Evolutionary conservation across 495 filamentous ascomycete species (phyloP), one percentile per base, ranked within the genome.

Genomic region (Penicillium ochrochloron): DNA sequence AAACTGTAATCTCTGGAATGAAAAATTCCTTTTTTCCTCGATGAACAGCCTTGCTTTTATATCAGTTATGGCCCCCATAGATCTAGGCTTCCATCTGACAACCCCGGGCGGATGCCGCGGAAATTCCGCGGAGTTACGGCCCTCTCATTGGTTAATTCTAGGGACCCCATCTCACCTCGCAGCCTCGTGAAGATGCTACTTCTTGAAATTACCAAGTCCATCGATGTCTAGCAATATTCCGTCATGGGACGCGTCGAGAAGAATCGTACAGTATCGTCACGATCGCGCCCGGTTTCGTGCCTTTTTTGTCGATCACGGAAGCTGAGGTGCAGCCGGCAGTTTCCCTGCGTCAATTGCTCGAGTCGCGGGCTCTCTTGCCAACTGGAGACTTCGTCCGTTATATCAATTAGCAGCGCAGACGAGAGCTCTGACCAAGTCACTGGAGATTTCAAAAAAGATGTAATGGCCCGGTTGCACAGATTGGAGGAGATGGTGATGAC

Each of bases 281-380:
- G 71, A 0, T 69, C 67, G 8, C 67, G 73, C 2, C 73, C 73
- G 3, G 71, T 76, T 4, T 74, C 78, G 2, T 84, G 81, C 53
- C 70, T 76, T 25, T 75, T 69, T 39, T 84, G 80, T 63, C 80
- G 81, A 48, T 75, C 74, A 54, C 77, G 82, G 46, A 84, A 84
- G 73, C 57, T 83, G 31, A 75, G 75, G 59, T 83, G 81, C 62
- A 77, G 78, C 62, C 75, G 78, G 31, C 57, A 66, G 23, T 70
- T 76, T 27, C 80, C 80, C 9, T 82, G 79, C 60, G 67, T 72
- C 2, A 82, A 82, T 51, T 83, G 80, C 58, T 62, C 66, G 8
- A 73, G 73, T 39, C 76, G 79, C 9, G 73, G 70, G 0, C 70
- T 81, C 15, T 31, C 62, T 31, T 82, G 81, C 56, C 66, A 73